phyloP scores from a whole-genome alignment of 306 rosid species.

The Coriaria nepalensis region DNA sequence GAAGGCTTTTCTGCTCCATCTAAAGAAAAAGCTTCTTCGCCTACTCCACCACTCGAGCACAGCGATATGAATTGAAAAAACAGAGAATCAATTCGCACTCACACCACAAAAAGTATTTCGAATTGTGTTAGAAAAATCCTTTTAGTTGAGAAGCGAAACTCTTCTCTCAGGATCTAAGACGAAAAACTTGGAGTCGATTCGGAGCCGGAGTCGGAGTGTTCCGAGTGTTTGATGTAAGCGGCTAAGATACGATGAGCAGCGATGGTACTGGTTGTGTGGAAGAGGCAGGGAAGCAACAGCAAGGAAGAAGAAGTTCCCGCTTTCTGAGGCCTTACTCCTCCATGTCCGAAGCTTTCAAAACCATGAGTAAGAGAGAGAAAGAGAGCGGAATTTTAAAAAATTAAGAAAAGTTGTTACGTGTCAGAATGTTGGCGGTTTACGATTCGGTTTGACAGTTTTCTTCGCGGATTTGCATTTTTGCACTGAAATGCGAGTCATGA shows the following conservation, averaged over 20 bases:
- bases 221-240: background rate
- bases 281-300: conserved; percentile 2
- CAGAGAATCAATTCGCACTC: background rate
- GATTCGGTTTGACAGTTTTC: conserved; percentile 29
- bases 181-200: background rate
- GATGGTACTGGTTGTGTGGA: conserved; percentile 8
- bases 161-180: background rate
- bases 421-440: conserved; percentile 21
- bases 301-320: conserved; percentile 20
- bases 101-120: background rate
- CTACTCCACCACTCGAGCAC: background rate
- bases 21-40: background rate
- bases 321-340: conserved; percentile 11
- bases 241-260: background rate
- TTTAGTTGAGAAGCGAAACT: background rate
- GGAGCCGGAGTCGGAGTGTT: background rate
- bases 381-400: background rate
- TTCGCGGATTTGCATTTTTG: background rate
- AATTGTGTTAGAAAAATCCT: background rate
- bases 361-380: background rate
- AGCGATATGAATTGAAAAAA: background rate
- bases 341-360: conserved; percentile 20
- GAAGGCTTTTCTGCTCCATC: conserved; percentile 66
- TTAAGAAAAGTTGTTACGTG: conserved; percentile 31
- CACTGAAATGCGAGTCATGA: background rate